Evolutionary conservation across 2,329 filamentous ascomycete species (phyloP).

Genomic region (Pyricularia grisea): DNA sequence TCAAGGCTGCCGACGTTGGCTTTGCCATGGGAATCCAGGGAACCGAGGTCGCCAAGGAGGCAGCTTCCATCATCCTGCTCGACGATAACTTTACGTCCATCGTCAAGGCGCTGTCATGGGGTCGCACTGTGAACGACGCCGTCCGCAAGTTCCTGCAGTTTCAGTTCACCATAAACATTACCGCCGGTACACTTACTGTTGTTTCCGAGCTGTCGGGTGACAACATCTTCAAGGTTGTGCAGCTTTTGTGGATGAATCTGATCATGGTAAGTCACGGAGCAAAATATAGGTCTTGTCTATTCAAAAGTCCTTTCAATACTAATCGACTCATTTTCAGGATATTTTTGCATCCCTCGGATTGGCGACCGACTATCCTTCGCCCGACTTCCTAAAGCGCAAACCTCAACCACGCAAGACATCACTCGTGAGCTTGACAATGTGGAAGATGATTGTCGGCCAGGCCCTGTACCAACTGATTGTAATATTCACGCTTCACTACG

Average conservation of each 20-base stretch:
- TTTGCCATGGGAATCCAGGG: constrained; percentile 54
- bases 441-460: constrained; percentile 76
- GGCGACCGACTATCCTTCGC: constrained; percentile 36
- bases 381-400: constrained; percentile 30
- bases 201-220: constrained; percentile 44
- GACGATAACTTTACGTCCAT: constrained; percentile 52
- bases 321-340: constrained; percentile 20
- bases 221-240: constrained; percentile 50
- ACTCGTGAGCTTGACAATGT: constrained; percentile 61
- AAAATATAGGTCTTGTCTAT: no score
- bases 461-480: constrained; percentile 60
- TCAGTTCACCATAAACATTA: constrained; percentile 55
- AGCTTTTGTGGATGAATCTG: constrained; percentile 54
- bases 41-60: constrained; percentile 54
- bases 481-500: constrained; percentile 53
- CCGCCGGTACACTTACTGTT: constrained; percentile 49
- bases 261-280: constrained; percentile 34
- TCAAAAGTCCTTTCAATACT: no score
- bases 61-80: constrained; percentile 51
- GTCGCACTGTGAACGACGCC: constrained; percentile 52
- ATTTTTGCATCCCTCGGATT: constrained; percentile 48
- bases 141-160: constrained; percentile 56
- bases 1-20: constrained; percentile 52
- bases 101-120: constrained; percentile 54
- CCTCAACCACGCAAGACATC: constrained; percentile 19